phyloP scores from a whole-genome alignment of 345 rosid species.

The Citrus sp. region DNA sequence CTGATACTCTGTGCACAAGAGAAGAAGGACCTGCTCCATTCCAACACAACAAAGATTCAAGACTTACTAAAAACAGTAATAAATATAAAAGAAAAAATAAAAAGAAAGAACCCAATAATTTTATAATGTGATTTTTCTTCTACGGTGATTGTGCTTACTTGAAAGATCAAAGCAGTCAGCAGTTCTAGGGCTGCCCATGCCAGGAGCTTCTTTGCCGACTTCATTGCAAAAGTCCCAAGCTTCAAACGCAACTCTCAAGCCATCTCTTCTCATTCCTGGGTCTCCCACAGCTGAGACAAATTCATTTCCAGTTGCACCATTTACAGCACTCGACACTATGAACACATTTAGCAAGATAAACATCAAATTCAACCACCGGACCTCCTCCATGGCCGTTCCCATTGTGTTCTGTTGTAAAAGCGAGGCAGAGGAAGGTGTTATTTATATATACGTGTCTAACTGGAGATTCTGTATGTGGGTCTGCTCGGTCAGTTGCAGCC shows the following conservation, averaged over 20 bases:
- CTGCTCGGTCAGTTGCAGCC: neutral
- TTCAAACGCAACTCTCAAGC: constrained; percentile 69
- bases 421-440: neutral
- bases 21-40: constrained; percentile 35
- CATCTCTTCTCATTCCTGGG: constrained; percentile 82
- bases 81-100: neutral
- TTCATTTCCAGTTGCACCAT: neutral
- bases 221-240: constrained; percentile 95
- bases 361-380: constrained; percentile 8
- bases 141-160: constrained; percentile 16
- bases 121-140: constrained; percentile 1
- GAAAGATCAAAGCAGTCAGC: constrained; percentile 81
- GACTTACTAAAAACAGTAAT: neutral
- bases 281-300: constrained; percentile 63
- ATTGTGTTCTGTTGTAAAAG: neutral
- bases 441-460: neutral
- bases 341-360: constrained; percentile 26
- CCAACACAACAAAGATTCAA: constrained; percentile 7
- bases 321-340: constrained; percentile 12
- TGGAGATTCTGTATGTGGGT: neutral
- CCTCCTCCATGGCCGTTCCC: constrained; percentile 21
- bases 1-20: constrained; percentile 60
- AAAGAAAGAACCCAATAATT: neutral
- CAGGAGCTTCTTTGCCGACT: constrained; percentile 70
- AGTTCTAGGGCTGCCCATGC: constrained; percentile 82